Conservation (phyloP, 2,329 filamentous ascomycete species). For the Neofusicoccum umdonicola region DNA sequence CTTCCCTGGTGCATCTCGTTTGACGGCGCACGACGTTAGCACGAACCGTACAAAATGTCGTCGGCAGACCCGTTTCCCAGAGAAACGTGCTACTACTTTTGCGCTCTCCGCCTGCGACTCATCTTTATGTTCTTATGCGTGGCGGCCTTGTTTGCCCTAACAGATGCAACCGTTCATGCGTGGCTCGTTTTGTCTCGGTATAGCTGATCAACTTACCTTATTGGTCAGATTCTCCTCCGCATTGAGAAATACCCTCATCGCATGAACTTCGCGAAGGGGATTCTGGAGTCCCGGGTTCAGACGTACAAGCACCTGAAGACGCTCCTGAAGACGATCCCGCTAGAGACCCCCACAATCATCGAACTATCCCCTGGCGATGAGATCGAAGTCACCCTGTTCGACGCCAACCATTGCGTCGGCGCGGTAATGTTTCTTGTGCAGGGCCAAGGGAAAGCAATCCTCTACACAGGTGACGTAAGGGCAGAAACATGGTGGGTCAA, state of each 20-base stretch:
- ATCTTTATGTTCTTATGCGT: not conserved
- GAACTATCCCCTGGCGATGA: slow-evolving; percentile 66
- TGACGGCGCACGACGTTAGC: not conserved
- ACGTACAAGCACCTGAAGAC: slow-evolving; percentile 74
- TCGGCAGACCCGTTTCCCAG: not conserved
- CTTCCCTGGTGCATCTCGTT: not conserved
- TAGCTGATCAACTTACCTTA: not conserved
- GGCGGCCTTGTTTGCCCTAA: too few relatives aligned
- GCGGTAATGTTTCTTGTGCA: slow-evolving; percentile 93
- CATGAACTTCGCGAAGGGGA: slow-evolving; percentile 75
- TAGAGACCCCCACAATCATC: slow-evolving; percentile 75
- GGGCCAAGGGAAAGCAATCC: slow-evolving; percentile 62
- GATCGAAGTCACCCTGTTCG: slow-evolving; percentile 80
- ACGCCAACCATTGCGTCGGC: slow-evolving; percentile 89
- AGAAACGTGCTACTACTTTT: not conserved
- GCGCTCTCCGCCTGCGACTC: not conserved
- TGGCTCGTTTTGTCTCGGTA: not conserved
- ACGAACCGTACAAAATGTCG: not conserved
- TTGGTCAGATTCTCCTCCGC: slow-evolving; percentile 63
- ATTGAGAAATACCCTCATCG: slow-evolving; percentile 77
- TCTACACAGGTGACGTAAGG: slow-evolving; percentile 88
- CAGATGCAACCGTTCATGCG: not conserved
- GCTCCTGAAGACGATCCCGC: slow-evolving; percentile 73
- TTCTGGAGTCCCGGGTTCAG: slow-evolving; percentile 70
- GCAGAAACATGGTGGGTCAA: slow-evolving; percentile 86